Evolutionary conservation across 805 yeast genomes (phyloP).

Genomic region (Blastobotrys americana): DNA sequence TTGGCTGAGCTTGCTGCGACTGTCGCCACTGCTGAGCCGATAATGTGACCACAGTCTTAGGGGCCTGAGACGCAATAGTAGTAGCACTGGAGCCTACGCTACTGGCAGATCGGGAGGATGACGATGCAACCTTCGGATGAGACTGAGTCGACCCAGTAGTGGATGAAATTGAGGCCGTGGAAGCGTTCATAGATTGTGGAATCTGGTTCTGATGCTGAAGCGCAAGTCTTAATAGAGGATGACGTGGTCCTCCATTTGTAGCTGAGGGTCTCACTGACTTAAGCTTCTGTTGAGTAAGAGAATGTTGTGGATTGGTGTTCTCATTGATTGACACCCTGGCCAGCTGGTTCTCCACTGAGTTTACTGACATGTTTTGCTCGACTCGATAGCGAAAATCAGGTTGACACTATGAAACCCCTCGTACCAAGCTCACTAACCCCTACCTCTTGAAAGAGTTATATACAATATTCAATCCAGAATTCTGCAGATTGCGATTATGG

Average conservation of each 20-base stretch:
- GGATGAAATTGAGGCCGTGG: not conserved
- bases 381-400: no score
- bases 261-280: not conserved
- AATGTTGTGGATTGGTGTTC: conserved; percentile 15
- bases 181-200: conserved; percentile 8
- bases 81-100: conserved; percentile 2
- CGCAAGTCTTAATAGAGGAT: conserved; percentile 21
- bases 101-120: no score
- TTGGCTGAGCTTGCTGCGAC: conserved; percentile 4
- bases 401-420: no score
- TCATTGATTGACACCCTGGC: conserved; percentile 21
- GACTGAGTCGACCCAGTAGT: no score
- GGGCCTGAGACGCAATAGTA: not conserved
- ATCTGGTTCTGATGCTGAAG: conserved; percentile 18
- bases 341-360: conserved; percentile 18
- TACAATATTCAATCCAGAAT: no score
- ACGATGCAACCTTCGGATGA: no score
- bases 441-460: no score
- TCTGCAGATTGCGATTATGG: no score
- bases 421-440: no score
- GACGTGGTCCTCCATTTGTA: conserved; percentile 8
- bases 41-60: conserved; percentile 6
- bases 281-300: not conserved
- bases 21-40: conserved; percentile 16
- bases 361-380: conserved; percentile 14